phyloP scores from a whole-genome alignment of 1,284 basidiomycete genomes.

The Bjerkandera adusta region DNA sequence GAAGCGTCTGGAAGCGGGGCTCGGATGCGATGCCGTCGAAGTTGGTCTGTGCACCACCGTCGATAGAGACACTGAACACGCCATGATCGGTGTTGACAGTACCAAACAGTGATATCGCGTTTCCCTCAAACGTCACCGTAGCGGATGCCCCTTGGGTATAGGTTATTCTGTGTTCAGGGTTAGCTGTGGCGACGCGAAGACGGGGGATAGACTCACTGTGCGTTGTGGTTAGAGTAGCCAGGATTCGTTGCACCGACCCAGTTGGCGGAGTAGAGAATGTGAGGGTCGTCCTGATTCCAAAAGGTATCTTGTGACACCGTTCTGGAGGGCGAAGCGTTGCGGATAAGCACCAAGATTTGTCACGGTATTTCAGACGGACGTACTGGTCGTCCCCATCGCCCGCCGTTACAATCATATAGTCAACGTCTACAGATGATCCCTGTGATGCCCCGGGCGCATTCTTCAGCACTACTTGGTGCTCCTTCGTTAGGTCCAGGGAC shows the following conservation, averaged over 20 bases:
- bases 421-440: no score
- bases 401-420: no score
- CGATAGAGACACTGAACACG: slow-evolving; percentile 6
- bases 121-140: slow-evolving; percentile 6
- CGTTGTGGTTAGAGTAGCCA: slow-evolving; percentile 3
- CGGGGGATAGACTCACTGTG: slow-evolving; percentile 7
- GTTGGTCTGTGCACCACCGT: neutral
- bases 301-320: neutral
- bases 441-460: no score
- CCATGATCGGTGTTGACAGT: slow-evolving; percentile 7
- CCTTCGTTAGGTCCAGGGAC: no score
- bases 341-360: neutral
- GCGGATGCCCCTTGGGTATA: slow-evolving; percentile 4
- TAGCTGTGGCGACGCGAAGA: neutral
- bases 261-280: slow-evolving; percentile 2
- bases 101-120: slow-evolving; percentile 9
- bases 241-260: slow-evolving; percentile 3
- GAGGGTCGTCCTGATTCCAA: neutral
- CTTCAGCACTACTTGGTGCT: no score
- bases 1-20: slow-evolving; percentile 3
- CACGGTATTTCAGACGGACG: no score
- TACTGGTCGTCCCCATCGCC: no score
- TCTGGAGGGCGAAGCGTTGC: neutral
- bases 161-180: slow-evolving; percentile 4
- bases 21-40: slow-evolving; percentile 4